Conservation (phyloP, 2,329 filamentous ascomycete genomes). For the Pestalotiopsis sp. region DNA sequence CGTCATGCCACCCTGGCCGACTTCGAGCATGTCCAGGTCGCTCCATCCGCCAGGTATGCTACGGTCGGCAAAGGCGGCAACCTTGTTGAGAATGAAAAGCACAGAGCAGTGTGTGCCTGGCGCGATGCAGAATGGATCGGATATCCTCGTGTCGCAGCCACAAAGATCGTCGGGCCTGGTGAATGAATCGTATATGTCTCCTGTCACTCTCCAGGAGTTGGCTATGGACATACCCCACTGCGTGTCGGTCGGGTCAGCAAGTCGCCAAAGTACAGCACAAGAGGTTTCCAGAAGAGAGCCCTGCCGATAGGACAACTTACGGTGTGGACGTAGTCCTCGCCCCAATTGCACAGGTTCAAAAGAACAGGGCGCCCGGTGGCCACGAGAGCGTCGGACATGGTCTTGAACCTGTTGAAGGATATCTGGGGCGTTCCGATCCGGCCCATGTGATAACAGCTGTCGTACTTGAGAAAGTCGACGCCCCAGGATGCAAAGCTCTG, state of each 20-base stretch:
- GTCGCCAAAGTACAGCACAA: slow-evolving; percentile 7
- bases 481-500: slow-evolving; percentile 53
- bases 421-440: slow-evolving; percentile 26
- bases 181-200: slow-evolving; percentile 35
- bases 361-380: slow-evolving; percentile 32
- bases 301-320: background rate
- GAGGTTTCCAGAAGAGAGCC: slow-evolving; percentile 5
- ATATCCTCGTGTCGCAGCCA: slow-evolving; percentile 27
- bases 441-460: slow-evolving; percentile 44
- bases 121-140: slow-evolving; percentile 22
- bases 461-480: slow-evolving; percentile 55
- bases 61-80: slow-evolving; percentile 16
- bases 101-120: slow-evolving; percentile 28
- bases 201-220: slow-evolving; percentile 36
- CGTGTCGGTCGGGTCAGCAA: background rate
- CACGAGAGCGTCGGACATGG: slow-evolving; percentile 35
- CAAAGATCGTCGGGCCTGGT: slow-evolving; percentile 34
- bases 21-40: slow-evolving; percentile 14
- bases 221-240: slow-evolving; percentile 30
- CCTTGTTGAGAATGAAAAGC: slow-evolving; percentile 28
- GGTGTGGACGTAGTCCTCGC: slow-evolving; percentile 23
- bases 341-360: slow-evolving; percentile 37
- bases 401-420: slow-evolving; percentile 29
- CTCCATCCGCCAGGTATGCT: slow-evolving; percentile 10
- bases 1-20: slow-evolving; percentile 14